Percentiles rank a stretch among this genome's conserved stretches.
phyloP scores from a whole-genome alignment of 2,329 filamentous ascomycete species.

The Stachybotrys chlorohalonatus region DNA sequence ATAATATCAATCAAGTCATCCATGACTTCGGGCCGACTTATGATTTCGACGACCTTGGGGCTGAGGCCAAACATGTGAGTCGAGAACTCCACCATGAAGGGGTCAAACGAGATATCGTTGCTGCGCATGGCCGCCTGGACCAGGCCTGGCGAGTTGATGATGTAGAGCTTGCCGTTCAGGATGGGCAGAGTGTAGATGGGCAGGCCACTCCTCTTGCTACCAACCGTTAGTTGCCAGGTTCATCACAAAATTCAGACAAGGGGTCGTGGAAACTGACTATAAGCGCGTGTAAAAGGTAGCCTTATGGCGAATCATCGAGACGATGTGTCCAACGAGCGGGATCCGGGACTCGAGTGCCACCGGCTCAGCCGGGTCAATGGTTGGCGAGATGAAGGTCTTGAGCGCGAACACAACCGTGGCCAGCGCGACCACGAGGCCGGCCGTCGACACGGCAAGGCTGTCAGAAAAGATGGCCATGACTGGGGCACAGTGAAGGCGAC shows the following conservation, averaged over 20 bases:
- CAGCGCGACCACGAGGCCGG: neutral
- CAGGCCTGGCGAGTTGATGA: slow-evolving; percentile 29
- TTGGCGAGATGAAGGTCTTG: neutral
- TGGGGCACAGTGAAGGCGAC: too few relatives aligned
- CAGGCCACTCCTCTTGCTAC: slow-evolving; percentile 10
- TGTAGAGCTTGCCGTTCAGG: slow-evolving; percentile 31
- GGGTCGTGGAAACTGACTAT: slow-evolving; percentile 1
- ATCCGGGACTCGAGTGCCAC: slow-evolving; percentile 5
- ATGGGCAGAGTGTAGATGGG: slow-evolving; percentile 34
- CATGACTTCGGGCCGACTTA: neutral
- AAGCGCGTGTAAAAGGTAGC: slow-evolving; percentile 7
- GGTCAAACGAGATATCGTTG: slow-evolving; percentile 31
- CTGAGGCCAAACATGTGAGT: slow-evolving; percentile 5
- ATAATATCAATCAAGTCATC: slow-evolving; percentile 4
- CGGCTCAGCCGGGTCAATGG: slow-evolving; percentile 6
- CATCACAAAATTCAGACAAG: too few relatives aligned
- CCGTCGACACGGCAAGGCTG: neutral
- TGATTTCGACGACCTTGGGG: neutral
- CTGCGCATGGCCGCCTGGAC: slow-evolving; percentile 27
- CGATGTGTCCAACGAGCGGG: slow-evolving; percentile 9
- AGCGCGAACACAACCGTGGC: slow-evolving; percentile 1
- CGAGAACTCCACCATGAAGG: slow-evolving; percentile 23
- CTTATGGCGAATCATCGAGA: slow-evolving; percentile 7
- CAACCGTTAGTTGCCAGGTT: neutral
- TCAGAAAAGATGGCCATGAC: neutral